phyloP scores from a whole-genome alignment of 768 basidiomycete species.

The Serendipita sp. region DNA sequence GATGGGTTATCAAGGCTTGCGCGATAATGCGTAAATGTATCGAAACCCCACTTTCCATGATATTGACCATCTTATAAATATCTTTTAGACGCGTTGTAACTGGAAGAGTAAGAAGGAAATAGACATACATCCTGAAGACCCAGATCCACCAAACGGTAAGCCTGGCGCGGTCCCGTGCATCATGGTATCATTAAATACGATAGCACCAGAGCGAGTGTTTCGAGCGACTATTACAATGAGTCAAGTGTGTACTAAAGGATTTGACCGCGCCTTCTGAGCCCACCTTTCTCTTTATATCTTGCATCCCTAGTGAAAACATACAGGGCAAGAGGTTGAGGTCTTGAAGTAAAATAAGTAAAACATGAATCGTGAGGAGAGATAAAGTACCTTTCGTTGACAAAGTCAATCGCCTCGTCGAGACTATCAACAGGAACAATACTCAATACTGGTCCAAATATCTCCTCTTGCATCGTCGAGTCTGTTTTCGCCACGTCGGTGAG shows the following conservation, averaged over 20 bases:
- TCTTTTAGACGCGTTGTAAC: background rate
- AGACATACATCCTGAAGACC: slow-evolving; percentile 51
- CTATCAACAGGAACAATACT: slow-evolving; percentile 58
- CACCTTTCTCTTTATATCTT: slow-evolving; percentile 46
- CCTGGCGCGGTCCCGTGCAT: slow-evolving; percentile 47
- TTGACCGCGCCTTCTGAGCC: background rate
- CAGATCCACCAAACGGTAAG: slow-evolving; percentile 60
- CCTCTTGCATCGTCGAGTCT: slow-evolving; percentile 71
- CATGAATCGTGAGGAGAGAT: background rate
- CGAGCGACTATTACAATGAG: slow-evolving; percentile 34
- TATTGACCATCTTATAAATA: slow-evolving; percentile 42
- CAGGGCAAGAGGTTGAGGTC: slow-evolving; percentile 57
- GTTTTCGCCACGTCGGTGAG: slow-evolving; percentile 43
- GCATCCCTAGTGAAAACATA: slow-evolving; percentile 59
- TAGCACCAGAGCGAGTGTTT: slow-evolving; percentile 56
- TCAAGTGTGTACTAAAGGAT: background rate
- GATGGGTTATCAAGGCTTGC: slow-evolving; percentile 31
- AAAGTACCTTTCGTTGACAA: slow-evolving; percentile 42
- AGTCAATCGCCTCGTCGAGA: slow-evolving; percentile 54
- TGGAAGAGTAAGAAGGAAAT: background rate
- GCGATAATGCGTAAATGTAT: slow-evolving; percentile 62
- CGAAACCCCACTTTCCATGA: slow-evolving; percentile 59
- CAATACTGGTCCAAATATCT: slow-evolving; percentile 72
- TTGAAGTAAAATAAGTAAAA: slow-evolving; percentile 16
- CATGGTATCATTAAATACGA: slow-evolving; percentile 51